Evolutionary conservation across 768 basidiomycete genomes (phyloP).

Genomic region (Roridomyces roridus): DNA sequence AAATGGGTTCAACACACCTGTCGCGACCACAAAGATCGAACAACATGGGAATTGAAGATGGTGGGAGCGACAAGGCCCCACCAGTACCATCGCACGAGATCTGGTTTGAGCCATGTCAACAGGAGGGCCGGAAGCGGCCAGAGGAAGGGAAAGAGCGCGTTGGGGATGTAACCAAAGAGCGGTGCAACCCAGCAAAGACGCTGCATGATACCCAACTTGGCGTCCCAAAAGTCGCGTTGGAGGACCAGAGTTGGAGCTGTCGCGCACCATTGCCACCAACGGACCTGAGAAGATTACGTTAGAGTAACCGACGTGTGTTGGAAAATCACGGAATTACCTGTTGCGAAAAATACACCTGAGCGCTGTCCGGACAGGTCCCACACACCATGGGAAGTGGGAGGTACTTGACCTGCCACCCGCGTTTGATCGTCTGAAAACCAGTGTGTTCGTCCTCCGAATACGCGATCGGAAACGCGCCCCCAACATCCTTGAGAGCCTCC

Average conservation of each 20-base stretch:
- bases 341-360: slow-evolving; percentile 35
- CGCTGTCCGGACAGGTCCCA: slow-evolving; percentile 34
- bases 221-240: slow-evolving; percentile 3
- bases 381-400: slow-evolving; percentile 34
- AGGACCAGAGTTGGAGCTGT: slow-evolving; percentile 1
- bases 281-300: background rate
- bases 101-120: background rate
- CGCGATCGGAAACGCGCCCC: slow-evolving; percentile 32
- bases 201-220: slow-evolving; percentile 4
- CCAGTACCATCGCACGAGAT: slow-evolving; percentile 4
- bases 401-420: slow-evolving; percentile 35
- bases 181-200: background rate
- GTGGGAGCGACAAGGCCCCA: slow-evolving; percentile 5
- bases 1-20: slow-evolving; percentile 1
- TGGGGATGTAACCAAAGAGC: slow-evolving; percentile 1
- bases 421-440: slow-evolving; percentile 33
- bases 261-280: slow-evolving; percentile 8
- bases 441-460: slow-evolving; percentile 37
- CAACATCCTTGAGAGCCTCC: slow-evolving; percentile 30
- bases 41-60: slow-evolving; percentile 1
- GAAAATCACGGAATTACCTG: slow-evolving; percentile 27
- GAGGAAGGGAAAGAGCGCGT: slow-evolving; percentile 2
- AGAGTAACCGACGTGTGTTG: no score
- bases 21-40: slow-evolving; percentile 5
- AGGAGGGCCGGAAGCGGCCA: slow-evolving; percentile 4